Conservation (phyloP, 1,139 yeast genomes). For the Yarrowia galli region DNA sequence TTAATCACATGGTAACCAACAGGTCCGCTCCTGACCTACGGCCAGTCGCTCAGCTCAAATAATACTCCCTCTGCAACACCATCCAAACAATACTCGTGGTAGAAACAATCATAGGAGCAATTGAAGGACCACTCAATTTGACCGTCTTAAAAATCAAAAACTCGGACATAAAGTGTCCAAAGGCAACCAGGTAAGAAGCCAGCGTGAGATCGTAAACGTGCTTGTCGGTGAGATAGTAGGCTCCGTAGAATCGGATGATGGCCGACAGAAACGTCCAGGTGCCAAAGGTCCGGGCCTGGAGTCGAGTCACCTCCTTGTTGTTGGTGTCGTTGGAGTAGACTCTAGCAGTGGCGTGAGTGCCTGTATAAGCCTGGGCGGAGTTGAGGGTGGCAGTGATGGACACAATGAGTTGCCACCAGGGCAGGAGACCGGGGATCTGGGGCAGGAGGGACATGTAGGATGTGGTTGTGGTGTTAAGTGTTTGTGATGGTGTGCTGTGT, state of each 20-base stretch:
- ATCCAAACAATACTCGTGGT: conserved; percentile 42
- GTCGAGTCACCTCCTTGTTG: conserved; percentile 59
- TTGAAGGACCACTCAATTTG: conserved; percentile 82
- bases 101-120: conserved; percentile 82
- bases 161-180: conserved; percentile 81
- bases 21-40: too few relatives aligned
- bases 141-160: conserved; percentile 82
- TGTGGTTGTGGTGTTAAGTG: background rate
- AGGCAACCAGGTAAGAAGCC: conserved; percentile 84
- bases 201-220: conserved; percentile 80
- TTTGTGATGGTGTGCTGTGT: too few relatives aligned
- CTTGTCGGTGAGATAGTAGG: conserved; percentile 71
- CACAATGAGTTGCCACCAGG: conserved; percentile 72
- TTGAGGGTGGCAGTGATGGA: conserved; percentile 91
- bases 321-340: conserved; percentile 33
- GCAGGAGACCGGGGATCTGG: conserved; percentile 59
- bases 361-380: conserved; percentile 83
- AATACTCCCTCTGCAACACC: conserved; percentile 54
- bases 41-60: conserved; percentile 42
- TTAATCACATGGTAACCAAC: too few relatives aligned
- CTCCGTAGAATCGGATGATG: conserved; percentile 84
- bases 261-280: conserved; percentile 95
- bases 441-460: conserved; percentile 49
- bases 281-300: conserved; percentile 95
- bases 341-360: conserved; percentile 57